These are phyloP conservation scores for Ruellia speciosa DNA, from an alignment of 305 asterid genomes.

Conservation along the genomic window DNA sequence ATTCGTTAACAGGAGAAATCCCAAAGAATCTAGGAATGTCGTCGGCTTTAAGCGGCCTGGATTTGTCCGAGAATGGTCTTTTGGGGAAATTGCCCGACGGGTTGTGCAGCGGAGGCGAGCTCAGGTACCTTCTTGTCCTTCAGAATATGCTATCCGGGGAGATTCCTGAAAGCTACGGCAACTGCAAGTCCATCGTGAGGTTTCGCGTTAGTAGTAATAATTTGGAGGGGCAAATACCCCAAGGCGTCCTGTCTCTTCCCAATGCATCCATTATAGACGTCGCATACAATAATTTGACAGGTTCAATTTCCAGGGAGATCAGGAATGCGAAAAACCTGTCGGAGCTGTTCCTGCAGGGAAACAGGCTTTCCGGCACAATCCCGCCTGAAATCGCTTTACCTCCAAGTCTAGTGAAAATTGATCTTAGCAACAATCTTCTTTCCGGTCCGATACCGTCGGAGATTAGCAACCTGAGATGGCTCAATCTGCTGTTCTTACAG, in stretches of 20 bases:
- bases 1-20: conserved; percentile 58
- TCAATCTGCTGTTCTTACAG: conserved; percentile 57
- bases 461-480: conserved; percentile 51
- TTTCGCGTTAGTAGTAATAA: conserved; percentile 59
- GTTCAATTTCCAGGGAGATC: conserved; percentile 43
- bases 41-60: conserved; percentile 50
- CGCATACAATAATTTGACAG: conserved; percentile 43
- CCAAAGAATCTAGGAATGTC: conserved; percentile 57
- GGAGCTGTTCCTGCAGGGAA: conserved; percentile 67
- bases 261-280: conserved; percentile 61
- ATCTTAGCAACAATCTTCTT: conserved; percentile 59
- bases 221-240: conserved; percentile 57
- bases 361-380: conserved; percentile 55
- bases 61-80: conserved; percentile 64
- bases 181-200: conserved; percentile 60
- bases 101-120: conserved; percentile 52
- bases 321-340: conserved; percentile 57
- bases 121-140: conserved; percentile 57
- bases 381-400: conserved; percentile 67
- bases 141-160: conserved; percentile 55
- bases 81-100: conserved; percentile 59
- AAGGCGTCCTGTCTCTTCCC: conserved; percentile 59
- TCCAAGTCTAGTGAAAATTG: conserved; percentile 56
- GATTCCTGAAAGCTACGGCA: conserved; percentile 50
- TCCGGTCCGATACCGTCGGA: conserved; percentile 69